These are phyloP conservation scores for Polytolypa hystricis DNA, from an alignment of 2,329 filamentous ascomycete genomes.

Conservation along the genomic window DNA sequence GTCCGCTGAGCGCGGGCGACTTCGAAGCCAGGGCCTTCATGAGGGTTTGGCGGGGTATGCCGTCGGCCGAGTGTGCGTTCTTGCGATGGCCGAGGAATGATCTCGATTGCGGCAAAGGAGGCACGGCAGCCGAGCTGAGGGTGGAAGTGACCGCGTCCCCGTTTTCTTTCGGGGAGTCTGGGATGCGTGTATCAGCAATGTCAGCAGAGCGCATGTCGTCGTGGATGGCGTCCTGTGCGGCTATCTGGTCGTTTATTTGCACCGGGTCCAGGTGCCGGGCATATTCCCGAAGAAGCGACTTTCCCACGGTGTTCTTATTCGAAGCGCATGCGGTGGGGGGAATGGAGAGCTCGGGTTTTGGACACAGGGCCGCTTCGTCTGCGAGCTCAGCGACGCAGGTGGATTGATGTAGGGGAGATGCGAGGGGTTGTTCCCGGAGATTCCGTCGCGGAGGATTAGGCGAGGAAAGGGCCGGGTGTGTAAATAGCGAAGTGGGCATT, in stretches of 20 bases:
- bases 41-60: slow-evolving; percentile 66
- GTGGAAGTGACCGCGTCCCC: slow-evolving; percentile 4
- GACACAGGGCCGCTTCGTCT: slow-evolving; percentile 9
- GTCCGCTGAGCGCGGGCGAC: slow-evolving; percentile 39
- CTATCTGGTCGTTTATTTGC: slow-evolving; percentile 26
- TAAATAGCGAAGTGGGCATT: slow-evolving; percentile 8
- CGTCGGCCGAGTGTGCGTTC: slow-evolving; percentile 49
- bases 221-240: slow-evolving; percentile 14
- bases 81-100: slow-evolving; percentile 34
- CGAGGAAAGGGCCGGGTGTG: slow-evolving; percentile 10
- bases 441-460: slow-evolving; percentile 9
- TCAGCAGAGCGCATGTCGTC: slow-evolving; percentile 14
- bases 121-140: slow-evolving; percentile 8
- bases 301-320: slow-evolving; percentile 17
- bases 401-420: slow-evolving; percentile 6
- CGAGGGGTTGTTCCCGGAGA: slow-evolving; percentile 8
- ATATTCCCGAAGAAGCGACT: slow-evolving; percentile 34
- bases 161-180: slow-evolving; percentile 6
- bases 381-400: slow-evolving; percentile 13
- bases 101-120: slow-evolving; percentile 26
- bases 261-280: slow-evolving; percentile 33
- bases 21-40: slow-evolving; percentile 66
- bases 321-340: slow-evolving; percentile 15
- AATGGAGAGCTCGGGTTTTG: slow-evolving; percentile 17
- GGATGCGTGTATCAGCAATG: slow-evolving; percentile 7